Conservation (phyloP, 2,329 filamentous ascomycete species). For the Talaromyces sp. region DNA sequence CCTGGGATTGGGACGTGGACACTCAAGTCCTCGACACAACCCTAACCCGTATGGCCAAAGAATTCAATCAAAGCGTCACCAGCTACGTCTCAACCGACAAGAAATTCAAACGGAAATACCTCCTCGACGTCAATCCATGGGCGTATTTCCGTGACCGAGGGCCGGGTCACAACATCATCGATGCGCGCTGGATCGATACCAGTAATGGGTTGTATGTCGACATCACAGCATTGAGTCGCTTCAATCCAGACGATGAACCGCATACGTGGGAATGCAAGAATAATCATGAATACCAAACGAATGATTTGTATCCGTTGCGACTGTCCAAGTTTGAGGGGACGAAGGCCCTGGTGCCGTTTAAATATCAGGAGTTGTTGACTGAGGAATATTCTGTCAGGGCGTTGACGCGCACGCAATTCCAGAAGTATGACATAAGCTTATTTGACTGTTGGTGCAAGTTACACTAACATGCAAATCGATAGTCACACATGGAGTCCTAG, state of each 20-base stretch:
- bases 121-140: conserved; percentile 74
- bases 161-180: conserved; percentile 72
- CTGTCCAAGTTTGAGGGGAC: conserved; percentile 71
- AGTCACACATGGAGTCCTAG: conserved; percentile 37
- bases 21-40: conserved; percentile 69
- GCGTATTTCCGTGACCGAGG: conserved; percentile 57
- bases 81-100: conserved; percentile 38
- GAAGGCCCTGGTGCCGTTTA: conserved; percentile 59
- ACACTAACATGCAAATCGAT: conserved; percentile 15
- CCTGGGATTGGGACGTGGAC: conserved; percentile 82
- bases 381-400: conserved; percentile 38
- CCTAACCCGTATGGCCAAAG: conserved; percentile 58
- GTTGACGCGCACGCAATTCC: conserved; percentile 30
- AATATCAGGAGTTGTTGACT: conserved; percentile 36
- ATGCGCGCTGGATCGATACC: conserved; percentile 76
- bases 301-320: conserved; percentile 72
- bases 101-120: conserved; percentile 51
- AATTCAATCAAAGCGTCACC: conserved; percentile 63
- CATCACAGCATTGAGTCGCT: conserved; percentile 70
- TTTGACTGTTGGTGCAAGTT: not conserved
- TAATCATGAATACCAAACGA: conserved; percentile 62
- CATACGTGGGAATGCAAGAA: conserved; percentile 78
- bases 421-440: conserved; percentile 27
- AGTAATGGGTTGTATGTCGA: conserved; percentile 75
- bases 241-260: conserved; percentile 53